Evolutionary conservation across 2,329 filamentous ascomycete genomes (phyloP), one percentile per base, ranked within the genome.

Genomic region (Drechslera avenae): DNA sequence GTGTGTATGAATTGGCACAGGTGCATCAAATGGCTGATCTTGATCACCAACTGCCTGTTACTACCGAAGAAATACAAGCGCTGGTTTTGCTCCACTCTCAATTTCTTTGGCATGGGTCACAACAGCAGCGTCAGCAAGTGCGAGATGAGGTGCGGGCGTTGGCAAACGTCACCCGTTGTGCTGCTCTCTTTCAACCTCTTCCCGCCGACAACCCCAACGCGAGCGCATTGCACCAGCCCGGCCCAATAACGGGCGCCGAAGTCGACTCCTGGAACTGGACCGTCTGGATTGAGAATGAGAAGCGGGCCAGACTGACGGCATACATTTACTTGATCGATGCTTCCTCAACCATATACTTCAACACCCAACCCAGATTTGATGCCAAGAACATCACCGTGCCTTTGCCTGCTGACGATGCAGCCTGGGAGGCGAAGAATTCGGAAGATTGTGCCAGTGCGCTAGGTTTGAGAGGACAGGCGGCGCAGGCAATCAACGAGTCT

Each of bases 331-430:
- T 89, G 14, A 77, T 82, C 28, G 87, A 90, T 63, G 78, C 81
- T 13, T 83, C 86, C 9, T 81, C 87, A 66, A 83, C 83, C 14
- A 81, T 91, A 16, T 91, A 86, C 67, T 91, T 90, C 79, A 90
- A 91, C 68, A 74, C 76, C n/a, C 72, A 79, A 8, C 81, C 86
- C 12, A 78, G 83, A 36, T 83, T 90, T 34, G 83, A 89, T 51
- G 74, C 80, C 7, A 78, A 85, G 28, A 86, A 90, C 59, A 79
- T 90, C 42, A 78, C 79, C 23, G 71, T 90, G 31, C 86, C 87
- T n/a, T 75, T 91, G 5, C 88, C 88, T 7, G 81, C 83, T 12
- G 87, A 91, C 60, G 88, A 91, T 69, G 86, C 85, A 13, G 84
- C 85, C 2, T 91, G 88, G 87, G 87, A 90, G 60, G 87, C 88